Evolutionary conservation across 495 filamentous ascomycete genomes (phyloP).

Genomic region (Aspergillus egyptiacus): DNA sequence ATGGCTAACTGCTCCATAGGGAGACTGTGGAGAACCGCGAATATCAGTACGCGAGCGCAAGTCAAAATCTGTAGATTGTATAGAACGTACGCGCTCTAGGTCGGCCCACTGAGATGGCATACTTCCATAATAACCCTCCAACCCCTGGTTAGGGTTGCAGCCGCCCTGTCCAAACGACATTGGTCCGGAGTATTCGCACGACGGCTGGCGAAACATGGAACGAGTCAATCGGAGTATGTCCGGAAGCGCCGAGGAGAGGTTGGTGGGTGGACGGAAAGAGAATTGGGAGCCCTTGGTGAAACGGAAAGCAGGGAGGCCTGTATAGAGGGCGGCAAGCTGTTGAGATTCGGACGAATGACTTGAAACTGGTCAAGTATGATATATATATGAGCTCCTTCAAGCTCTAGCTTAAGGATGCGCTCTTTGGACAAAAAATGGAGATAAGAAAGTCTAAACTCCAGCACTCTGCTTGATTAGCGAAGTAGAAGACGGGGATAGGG

Average conservation of each 20-base stretch:
- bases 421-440: background rate
- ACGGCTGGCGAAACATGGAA: constrained; percentile 19
- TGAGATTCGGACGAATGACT: constrained; percentile 2
- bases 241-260: constrained; percentile 4
- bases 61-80: background rate
- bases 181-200: constrained; percentile 16
- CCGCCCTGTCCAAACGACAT: constrained; percentile 25
- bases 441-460: background rate
- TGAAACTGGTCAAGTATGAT: too few species aligned
- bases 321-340: constrained; percentile 11
- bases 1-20: constrained; percentile 25
- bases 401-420: background rate
- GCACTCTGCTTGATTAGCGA: background rate
- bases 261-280: constrained; percentile 17
- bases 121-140: constrained; percentile 28
- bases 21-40: constrained; percentile 18
- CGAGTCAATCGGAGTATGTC: constrained; percentile 12
- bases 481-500: background rate
- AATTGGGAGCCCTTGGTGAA: constrained; percentile 25
- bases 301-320: constrained; percentile 7
- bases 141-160: constrained; percentile 23
- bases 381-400: constrained; percentile 1
- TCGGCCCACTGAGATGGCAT: constrained; percentile 29
- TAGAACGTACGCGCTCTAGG: constrained; percentile 31
- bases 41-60: constrained; percentile 15